Conservation (phyloP, 257 asterid genomes). For the Verbascum thapsus region DNA sequence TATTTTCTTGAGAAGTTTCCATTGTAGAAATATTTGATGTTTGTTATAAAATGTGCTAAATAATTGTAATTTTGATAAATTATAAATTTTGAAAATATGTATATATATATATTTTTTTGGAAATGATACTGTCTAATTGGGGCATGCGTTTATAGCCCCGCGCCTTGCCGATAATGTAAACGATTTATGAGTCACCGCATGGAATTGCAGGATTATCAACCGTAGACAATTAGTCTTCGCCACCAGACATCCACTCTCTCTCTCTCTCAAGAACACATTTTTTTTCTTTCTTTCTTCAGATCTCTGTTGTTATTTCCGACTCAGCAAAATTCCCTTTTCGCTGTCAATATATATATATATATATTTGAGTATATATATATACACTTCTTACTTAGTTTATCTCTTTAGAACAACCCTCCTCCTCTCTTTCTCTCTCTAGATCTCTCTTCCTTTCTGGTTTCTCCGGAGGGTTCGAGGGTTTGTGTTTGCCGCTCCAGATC, state of each 20-base stretch:
- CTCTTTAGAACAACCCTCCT: slow-evolving; percentile 32
- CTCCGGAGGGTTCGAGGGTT: slow-evolving; percentile 48
- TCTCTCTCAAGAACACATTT: slow-evolving; percentile 11
- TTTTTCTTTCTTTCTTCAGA: slow-evolving; percentile 18
- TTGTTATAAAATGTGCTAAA: too few relatives aligned
- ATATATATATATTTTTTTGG: too few relatives aligned
- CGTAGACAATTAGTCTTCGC: slow-evolving; percentile 18
- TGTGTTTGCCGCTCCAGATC: slow-evolving; percentile 52
- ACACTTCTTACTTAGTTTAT: slow-evolving; percentile 23
- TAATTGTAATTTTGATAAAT: too few relatives aligned
- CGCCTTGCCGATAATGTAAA: too few relatives aligned
- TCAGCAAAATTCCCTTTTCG: slow-evolving; percentile 28
- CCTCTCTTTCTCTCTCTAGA: slow-evolving; percentile 34
- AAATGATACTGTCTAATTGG: too few relatives aligned
- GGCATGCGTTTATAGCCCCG: too few relatives aligned
- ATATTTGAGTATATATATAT: neutral
- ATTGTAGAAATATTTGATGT: too few relatives aligned
- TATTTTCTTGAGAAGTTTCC: too few relatives aligned
- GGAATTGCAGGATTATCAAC: slow-evolving; percentile 30
- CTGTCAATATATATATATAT: slow-evolving; percentile 13
- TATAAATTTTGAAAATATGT: too few relatives aligned
- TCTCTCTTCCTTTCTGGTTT: slow-evolving; percentile 22
- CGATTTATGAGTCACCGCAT: slow-evolving; percentile 9
- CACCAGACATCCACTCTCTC: neutral
- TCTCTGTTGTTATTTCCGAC: slow-evolving; percentile 28